Evolutionary conservation across 306 rosid species (phyloP).

Genomic region (Trifolium repens): DNA sequence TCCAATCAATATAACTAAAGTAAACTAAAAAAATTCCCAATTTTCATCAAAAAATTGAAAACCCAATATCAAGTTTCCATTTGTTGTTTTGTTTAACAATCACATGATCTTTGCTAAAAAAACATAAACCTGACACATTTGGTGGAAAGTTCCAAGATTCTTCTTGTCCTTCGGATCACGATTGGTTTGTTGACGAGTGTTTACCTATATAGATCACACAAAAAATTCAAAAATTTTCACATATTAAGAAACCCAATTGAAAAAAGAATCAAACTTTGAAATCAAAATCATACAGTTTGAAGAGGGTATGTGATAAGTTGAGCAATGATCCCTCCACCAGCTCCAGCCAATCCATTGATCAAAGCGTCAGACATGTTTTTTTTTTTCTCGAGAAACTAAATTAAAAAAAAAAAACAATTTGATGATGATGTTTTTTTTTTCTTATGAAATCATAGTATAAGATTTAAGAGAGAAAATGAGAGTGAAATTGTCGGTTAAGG

Average conservation of each 20-base stretch:
- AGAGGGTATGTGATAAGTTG: constrained; percentile 98
- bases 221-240: background rate
- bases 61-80: constrained; percentile 19
- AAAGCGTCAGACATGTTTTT: constrained; percentile 87
- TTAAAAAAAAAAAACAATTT: constrained; percentile 9
- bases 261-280: background rate
- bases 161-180: constrained; percentile 70
- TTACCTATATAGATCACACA: constrained; percentile 66
- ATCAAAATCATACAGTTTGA: constrained; percentile 61
- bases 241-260: constrained; percentile 5
- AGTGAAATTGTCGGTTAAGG: background rate
- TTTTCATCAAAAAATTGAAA: background rate
- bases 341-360: constrained; percentile 97
- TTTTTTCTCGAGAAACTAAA: constrained; percentile 32
- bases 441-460: constrained; percentile 34
- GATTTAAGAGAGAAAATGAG: constrained; percentile 5
- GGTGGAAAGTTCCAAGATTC: constrained; percentile 62
- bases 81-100: background rate
- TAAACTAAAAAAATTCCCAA: background rate
- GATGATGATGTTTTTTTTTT: background rate
- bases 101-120: constrained; percentile 7
- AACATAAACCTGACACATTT: constrained; percentile 72
- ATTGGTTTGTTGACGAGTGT: constrained; percentile 96
- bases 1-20: background rate
- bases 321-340: constrained; percentile 98